Conservation (phyloP, 2,329 filamentous ascomycete species). For the Emmonsia crescens region DNA sequence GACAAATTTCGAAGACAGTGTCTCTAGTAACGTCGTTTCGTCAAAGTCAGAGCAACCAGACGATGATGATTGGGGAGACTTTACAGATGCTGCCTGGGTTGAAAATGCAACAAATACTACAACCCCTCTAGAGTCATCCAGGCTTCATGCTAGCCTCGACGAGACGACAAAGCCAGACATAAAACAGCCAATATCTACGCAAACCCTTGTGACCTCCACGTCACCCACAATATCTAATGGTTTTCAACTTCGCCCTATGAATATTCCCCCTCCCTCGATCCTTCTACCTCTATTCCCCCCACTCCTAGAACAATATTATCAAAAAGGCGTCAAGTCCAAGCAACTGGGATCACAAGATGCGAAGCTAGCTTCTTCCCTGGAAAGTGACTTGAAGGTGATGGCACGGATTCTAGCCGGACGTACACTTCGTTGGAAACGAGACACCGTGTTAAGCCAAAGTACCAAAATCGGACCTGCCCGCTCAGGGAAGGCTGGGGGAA, state of each 20-base stretch:
- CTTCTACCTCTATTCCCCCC: slow-evolving; percentile 66
- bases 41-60: slow-evolving; percentile 16
- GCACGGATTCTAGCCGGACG: slow-evolving; percentile 77
- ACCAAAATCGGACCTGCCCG: slow-evolving; percentile 75
- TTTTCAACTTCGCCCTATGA: slow-evolving; percentile 54
- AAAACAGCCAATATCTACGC: not conserved
- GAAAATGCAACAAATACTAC: not conserved
- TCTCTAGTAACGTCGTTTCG: not conserved
- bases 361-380: slow-evolving; percentile 18
- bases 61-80: slow-evolving; percentile 45
- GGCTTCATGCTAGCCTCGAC: not conserved
- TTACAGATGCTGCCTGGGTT: slow-evolving; percentile 30
- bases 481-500: slow-evolving; percentile 61
- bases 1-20: not conserved
- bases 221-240: not conserved
- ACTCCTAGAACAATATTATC: slow-evolving; percentile 55
- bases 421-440: slow-evolving; percentile 80
- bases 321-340: slow-evolving; percentile 52
- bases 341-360: slow-evolving; percentile 25
- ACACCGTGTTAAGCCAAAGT: slow-evolving; percentile 70
- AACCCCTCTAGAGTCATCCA: not conserved
- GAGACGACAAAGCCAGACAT: not conserved
- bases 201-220: not conserved
- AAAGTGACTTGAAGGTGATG: slow-evolving; percentile 42
- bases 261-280: slow-evolving; percentile 79